Conservation (phyloP, 2,329 filamentous ascomycete species). For the Ascochyta rabiei region DNA sequence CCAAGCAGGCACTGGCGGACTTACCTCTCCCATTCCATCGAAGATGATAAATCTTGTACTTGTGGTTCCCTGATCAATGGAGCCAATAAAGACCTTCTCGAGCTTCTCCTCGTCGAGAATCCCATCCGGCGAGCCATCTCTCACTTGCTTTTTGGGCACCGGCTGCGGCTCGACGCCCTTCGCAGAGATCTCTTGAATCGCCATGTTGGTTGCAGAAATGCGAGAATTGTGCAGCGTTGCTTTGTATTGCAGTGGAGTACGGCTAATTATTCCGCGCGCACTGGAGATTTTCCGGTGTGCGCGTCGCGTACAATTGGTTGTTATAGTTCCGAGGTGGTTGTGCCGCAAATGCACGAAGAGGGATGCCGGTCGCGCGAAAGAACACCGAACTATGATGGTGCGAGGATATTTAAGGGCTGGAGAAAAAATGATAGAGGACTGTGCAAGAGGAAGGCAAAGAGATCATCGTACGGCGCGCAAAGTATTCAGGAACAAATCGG, state of each 20-base stretch:
- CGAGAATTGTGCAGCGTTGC: constrained; percentile 1
- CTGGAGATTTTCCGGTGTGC: constrained; percentile 17
- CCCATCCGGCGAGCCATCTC: constrained; percentile 23
- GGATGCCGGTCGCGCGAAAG: constrained; percentile 26
- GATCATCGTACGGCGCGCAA: constrained; percentile 24
- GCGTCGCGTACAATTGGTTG: constrained; percentile 20
- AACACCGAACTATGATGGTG: constrained; percentile 23
- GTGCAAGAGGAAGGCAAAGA: constrained; percentile 20
- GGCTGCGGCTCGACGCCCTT: constrained; percentile 38
- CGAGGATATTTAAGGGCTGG: constrained; percentile 19
- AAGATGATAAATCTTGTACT: constrained; percentile 91
- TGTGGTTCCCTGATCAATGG: constrained; percentile 90
- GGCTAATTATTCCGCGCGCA: constrained; percentile 24
- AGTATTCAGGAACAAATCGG: constrained; percentile 31
- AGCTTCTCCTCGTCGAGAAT: constrained; percentile 41
- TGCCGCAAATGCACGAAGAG: constrained; percentile 23
- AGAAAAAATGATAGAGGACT: constrained; percentile 20
- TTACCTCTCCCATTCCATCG: constrained; percentile 68
- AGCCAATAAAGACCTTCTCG: constrained; percentile 75
- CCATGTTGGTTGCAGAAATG: constrained; percentile 24
- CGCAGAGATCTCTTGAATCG: constrained; percentile 37
- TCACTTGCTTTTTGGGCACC: constrained; percentile 39
- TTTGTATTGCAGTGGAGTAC: constrained; percentile 5
- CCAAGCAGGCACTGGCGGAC: not conserved
- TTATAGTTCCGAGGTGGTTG: constrained; percentile 22